These are phyloP conservation scores for Wickerhamomyces sp. DNA, from an alignment of 1,139 yeast species.

Conservation along the genomic window DNA sequence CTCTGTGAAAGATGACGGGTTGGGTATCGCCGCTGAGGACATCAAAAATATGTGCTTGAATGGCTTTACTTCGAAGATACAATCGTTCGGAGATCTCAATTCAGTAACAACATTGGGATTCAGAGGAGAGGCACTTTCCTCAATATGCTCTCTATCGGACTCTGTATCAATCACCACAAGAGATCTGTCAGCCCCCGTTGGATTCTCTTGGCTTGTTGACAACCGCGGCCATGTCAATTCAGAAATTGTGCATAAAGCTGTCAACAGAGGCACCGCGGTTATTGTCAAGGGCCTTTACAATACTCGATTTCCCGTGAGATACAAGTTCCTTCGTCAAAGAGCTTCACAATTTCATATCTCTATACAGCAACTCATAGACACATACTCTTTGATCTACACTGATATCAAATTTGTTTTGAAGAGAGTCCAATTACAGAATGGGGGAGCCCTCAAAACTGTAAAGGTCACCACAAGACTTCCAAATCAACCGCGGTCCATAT, in stretches of 20 bases:
- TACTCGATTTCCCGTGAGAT: conserved; percentile 33
- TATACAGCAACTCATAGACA: conserved; percentile 24
- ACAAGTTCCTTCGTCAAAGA: conserved; percentile 26
- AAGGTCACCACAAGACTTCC: conserved; percentile 1
- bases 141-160: conserved; percentile 42
- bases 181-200: conserved; percentile 23
- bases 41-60: conserved; percentile 45
- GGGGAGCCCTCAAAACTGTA: background rate
- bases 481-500: background rate
- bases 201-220: conserved; percentile 33
- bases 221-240: conserved; percentile 24
- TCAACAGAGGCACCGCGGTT: conserved; percentile 33
- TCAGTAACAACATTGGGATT: conserved; percentile 51
- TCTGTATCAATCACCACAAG: conserved; percentile 28
- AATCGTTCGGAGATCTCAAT: conserved; percentile 35
- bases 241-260: conserved; percentile 22
- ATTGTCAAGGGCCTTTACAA: conserved; percentile 28
- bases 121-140: conserved; percentile 66
- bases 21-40: conserved; percentile 49
- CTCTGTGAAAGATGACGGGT: conserved; percentile 62
- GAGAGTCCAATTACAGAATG: conserved; percentile 14
- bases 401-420: conserved; percentile 28
- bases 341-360: conserved; percentile 10
- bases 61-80: conserved; percentile 59
- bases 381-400: conserved; percentile 29